Evolutionary conservation across 306 rosid genomes (phyloP).

Genomic region (Oemleria cerasiformis): DNA sequence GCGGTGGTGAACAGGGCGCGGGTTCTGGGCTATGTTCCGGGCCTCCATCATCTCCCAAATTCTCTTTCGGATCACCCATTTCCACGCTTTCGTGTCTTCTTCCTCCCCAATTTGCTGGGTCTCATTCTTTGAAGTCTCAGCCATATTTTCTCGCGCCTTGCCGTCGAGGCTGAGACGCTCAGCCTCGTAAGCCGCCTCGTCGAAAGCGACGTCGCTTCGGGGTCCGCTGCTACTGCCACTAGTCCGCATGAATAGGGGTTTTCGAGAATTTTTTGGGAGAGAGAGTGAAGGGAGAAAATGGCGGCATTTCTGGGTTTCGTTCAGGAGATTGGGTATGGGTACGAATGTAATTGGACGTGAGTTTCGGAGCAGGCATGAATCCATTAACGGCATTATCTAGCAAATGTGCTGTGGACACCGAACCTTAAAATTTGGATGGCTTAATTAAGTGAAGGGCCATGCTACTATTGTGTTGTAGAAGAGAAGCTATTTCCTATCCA

Average conservation of each 20-base stretch:
- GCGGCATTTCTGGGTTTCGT: neutral
- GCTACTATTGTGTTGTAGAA: too few relatives aligned
- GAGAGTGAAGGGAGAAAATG: conserved; percentile 21
- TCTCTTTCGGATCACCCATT: conserved; percentile 80
- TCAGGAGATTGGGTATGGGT: neutral
- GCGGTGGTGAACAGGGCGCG: conserved; percentile 89
- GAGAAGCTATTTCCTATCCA: too few relatives aligned
- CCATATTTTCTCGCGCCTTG: conserved; percentile 68
- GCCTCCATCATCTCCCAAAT: conserved; percentile 86
- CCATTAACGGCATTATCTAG: conserved; percentile 3
- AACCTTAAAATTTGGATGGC: neutral
- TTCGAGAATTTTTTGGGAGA: conserved; percentile 18
- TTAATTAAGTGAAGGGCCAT: too few relatives aligned
- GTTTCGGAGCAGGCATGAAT: conserved; percentile 10
- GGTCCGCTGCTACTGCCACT: neutral
- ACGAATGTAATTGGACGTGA: neutral
- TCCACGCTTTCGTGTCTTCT: conserved; percentile 79
- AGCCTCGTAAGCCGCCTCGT: conserved; percentile 74
- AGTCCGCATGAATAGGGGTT: conserved; percentile 28
- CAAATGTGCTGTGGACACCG: neutral
- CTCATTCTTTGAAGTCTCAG: conserved; percentile 38
- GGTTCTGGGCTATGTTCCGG: conserved; percentile 56
- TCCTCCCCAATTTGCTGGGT: neutral
- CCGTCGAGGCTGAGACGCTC: conserved; percentile 71
- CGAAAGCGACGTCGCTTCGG: conserved; percentile 31